Evolutionary conservation across 2,329 filamentous ascomycete genomes (phyloP), one percentile per base, ranked within the genome.

Genomic region (Botryotinia globosa): DNA sequence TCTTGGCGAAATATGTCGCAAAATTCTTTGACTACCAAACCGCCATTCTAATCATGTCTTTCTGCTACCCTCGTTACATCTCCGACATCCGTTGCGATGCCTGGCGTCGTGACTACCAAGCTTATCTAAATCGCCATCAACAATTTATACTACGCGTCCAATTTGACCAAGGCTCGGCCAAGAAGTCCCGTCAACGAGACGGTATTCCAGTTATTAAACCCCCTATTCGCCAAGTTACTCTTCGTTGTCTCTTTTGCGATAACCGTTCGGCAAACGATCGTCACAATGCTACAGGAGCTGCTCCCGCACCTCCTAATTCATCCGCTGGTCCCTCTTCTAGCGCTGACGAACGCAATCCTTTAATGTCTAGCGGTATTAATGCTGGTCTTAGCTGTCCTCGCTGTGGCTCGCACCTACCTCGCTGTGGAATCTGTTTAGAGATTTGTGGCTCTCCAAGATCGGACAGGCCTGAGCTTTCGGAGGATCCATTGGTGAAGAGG

Each of bases 11-110:
- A 68, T 94, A 94, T 81, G 87, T 96, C 63, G 86, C 90, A 77
- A 91, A 91, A 76, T 94, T 91, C 80, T 87, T 90, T 79, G 93
- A 95, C 80, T 86, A 93, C 37, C 93, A 97, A 82, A 94, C 92
- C 1, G 91, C 92, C 2, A 91, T 92, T 0, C 85, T 96, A 2
- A 87, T 93, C 74, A 87, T 92, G 73, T 91, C 91, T 20, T 90
- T 92, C 80, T 92, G 91, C 76, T 88, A 90, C 72, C 93, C 93
- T 0, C 87, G 89, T 14, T 95, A 93, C 81, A 90, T 95, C 76
- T 88, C 92, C 81, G 93, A 96, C 80, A 84, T 91, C 61, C 90
- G 93, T 75, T 93, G 91, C 82, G 85, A 87, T 16, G 89, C 91
- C 72, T 95, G 93, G 91, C 90, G 91, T 71, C 88, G 85, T 76